Conservation (phyloP, 2,329 filamentous ascomycete species). For the Madurella mycetomatis region DNA sequence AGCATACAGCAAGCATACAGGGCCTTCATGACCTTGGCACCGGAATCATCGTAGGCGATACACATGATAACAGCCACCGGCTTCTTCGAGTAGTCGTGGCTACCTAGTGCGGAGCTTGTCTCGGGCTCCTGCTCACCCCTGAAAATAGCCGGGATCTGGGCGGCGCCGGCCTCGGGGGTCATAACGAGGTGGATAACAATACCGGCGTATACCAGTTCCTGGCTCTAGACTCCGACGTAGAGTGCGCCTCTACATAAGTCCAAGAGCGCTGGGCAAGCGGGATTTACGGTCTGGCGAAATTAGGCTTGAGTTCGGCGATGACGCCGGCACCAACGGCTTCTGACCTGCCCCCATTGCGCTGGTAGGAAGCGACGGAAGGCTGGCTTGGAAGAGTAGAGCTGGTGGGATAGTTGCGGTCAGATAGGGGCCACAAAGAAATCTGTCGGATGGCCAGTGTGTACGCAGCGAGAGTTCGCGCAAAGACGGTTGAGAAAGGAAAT, state of each 20-base stretch:
- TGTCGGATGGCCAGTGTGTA: too few relatives aligned
- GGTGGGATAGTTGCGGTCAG: too few relatives aligned
- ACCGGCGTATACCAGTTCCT: too few relatives aligned
- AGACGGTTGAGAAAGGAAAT: too few relatives aligned
- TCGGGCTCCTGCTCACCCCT: neutral
- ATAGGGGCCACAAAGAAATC: too few relatives aligned
- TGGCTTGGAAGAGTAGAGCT: too few relatives aligned
- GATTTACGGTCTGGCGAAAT: conserved; percentile 1
- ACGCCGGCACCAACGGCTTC: conserved; percentile 4
- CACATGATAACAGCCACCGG: conserved; percentile 4
- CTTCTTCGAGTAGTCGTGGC: conserved; percentile 4
- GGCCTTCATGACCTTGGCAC: conserved; percentile 3
- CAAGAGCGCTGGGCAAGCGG: neutral
- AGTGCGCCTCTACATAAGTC: too few relatives aligned
- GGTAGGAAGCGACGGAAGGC: too few relatives aligned
- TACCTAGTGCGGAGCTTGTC: neutral
- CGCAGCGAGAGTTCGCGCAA: too few relatives aligned
- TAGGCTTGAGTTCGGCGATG: conserved; percentile 4
- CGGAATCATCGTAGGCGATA: conserved; percentile 3
- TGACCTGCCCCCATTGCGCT: too few relatives aligned
- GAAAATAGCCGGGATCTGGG: conserved; percentile 5
- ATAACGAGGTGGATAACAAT: conserved; percentile 5
- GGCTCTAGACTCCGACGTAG: too few relatives aligned
- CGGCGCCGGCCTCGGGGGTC: conserved; percentile 2
- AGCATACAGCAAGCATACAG: too few relatives aligned